phyloP scores from a whole-genome alignment of 108 stramenopile species.

The Nitzschia palea region DNA sequence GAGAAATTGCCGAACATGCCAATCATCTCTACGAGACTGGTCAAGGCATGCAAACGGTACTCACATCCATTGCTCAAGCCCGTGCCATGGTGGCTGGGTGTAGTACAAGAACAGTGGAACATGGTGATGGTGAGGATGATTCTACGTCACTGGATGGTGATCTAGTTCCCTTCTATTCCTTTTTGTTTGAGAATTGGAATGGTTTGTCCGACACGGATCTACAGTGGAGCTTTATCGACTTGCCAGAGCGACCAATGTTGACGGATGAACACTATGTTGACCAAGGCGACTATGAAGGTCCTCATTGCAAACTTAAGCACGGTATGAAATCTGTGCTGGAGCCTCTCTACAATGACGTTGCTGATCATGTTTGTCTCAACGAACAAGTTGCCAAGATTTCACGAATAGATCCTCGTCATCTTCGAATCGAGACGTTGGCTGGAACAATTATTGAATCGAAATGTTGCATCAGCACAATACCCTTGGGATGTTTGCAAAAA shows the following conservation, averaged over 20 bases:
- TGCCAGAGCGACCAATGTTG: neutral
- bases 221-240: slow-evolving; percentile 22
- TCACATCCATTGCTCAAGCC: slow-evolving; percentile 17
- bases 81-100: neutral
- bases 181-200: slow-evolving; percentile 43
- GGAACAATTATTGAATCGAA: slow-evolving; percentile 39
- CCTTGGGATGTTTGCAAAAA: slow-evolving; percentile 46
- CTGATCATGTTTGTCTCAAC: neutral
- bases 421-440: slow-evolving; percentile 30
- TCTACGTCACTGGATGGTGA: neutral
- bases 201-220: slow-evolving; percentile 30
- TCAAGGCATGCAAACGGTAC: slow-evolving; percentile 26
- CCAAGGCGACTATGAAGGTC: slow-evolving; percentile 57
- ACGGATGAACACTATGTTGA: slow-evolving; percentile 26
- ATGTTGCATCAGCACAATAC: slow-evolving; percentile 50
- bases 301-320: slow-evolving; percentile 48
- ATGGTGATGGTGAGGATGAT: neutral
- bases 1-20: slow-evolving; percentile 17
- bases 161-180: slow-evolving; percentile 19
- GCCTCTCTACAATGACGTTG: slow-evolving; percentile 19
- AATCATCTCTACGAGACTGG: slow-evolving; percentile 18
- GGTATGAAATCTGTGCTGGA: slow-evolving; percentile 50
- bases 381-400: slow-evolving; percentile 3
- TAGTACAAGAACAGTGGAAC: neutral
- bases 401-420: neutral